These are phyloP conservation scores for Candida sanyaensis DNA, from an alignment of 1,139 yeast genomes.

Conservation along the genomic window DNA sequence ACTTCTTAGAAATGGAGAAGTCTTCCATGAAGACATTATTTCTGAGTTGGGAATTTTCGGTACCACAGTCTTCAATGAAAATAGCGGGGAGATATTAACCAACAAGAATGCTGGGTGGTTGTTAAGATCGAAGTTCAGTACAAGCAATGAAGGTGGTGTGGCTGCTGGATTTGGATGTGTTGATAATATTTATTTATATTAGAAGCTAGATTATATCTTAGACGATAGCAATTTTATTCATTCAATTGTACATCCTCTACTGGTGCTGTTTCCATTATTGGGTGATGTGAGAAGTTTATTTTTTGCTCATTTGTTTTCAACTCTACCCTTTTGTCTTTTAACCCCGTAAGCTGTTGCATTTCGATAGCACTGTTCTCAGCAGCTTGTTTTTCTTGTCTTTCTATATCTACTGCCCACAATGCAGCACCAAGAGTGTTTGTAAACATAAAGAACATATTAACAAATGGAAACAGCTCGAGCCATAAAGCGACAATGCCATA, in stretches of 20 bases:
- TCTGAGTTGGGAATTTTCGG: slow-evolving; percentile 95
- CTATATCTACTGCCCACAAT: slow-evolving; percentile 58
- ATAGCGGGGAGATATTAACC: slow-evolving; percentile 51
- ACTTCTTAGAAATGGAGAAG: slow-evolving; percentile 66
- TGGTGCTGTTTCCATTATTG: not conserved
- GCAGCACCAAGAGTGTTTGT: slow-evolving; percentile 75
- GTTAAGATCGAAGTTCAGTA: slow-evolving; percentile 81
- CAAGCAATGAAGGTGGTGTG: slow-evolving; percentile 95
- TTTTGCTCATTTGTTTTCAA: too few relatives aligned
- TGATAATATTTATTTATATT: slow-evolving; percentile 63
- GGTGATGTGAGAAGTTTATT: too few relatives aligned
- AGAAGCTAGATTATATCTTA: not conserved
- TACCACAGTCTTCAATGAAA: slow-evolving; percentile 70
- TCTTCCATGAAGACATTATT: slow-evolving; percentile 67
- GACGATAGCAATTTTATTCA: not conserved
- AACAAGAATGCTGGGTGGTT: slow-evolving; percentile 83
- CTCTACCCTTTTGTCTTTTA: not conserved
- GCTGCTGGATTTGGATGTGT: slow-evolving; percentile 99
- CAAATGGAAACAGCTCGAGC: slow-evolving; percentile 61
- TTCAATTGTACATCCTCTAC: too few relatives aligned
- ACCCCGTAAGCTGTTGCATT: not conserved
- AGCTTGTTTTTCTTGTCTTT: slow-evolving; percentile 15
- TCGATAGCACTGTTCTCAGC: slow-evolving; percentile 2
- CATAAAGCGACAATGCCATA: slow-evolving; percentile 63
- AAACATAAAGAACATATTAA: slow-evolving; percentile 62